Conservation (phyloP, 2,329 filamentous ascomycete genomes). For the Purpureocillium takamizusanense region DNA sequence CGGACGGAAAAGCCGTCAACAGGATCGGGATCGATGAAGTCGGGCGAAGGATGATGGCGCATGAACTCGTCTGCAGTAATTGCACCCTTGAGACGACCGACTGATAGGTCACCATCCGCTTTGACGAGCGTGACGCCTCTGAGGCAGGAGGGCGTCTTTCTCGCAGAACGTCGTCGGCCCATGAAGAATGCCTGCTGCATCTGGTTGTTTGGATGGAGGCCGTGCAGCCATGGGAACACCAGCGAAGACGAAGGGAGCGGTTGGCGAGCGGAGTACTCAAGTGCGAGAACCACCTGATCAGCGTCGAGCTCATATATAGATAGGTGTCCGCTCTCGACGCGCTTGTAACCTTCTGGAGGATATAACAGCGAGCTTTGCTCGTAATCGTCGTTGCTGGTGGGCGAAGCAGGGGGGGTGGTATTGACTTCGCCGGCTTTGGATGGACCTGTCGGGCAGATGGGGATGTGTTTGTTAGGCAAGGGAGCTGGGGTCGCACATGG, state of each 20-base stretch:
- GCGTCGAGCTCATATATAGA: conserved; percentile 66
- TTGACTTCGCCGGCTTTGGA: conserved; percentile 42
- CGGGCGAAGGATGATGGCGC: conserved; percentile 35
- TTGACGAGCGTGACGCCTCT: conserved; percentile 82
- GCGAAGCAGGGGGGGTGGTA: conserved; percentile 55
- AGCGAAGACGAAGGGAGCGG: conserved; percentile 75
- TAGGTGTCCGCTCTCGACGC: conserved; percentile 41
- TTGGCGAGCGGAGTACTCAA: conserved; percentile 69
- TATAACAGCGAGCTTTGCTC: conserved; percentile 62
- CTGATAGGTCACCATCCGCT: conserved; percentile 68
- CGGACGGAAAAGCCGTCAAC: conserved; percentile 87
- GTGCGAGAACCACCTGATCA: conserved; percentile 56
- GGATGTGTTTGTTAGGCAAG: conserved; percentile 83
- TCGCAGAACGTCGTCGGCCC: conserved; percentile 60
- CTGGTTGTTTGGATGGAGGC: conserved; percentile 79
- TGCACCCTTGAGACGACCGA: conserved; percentile 75
- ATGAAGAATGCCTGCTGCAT: conserved; percentile 87
- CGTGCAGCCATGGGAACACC: conserved; percentile 95
- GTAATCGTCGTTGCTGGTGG: conserved; percentile 42
- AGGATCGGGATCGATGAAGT: conserved; percentile 79
- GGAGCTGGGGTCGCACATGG: conserved; percentile 18
- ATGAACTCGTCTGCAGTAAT: conserved; percentile 76
- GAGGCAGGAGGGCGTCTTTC: conserved; percentile 63
- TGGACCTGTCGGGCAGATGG: conserved; percentile 78
- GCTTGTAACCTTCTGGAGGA: conserved; percentile 58